These are phyloP conservation scores for Xenoacremonium recifei DNA, from an alignment of 2,329 filamentous ascomycete species.

Conservation along the genomic window DNA sequence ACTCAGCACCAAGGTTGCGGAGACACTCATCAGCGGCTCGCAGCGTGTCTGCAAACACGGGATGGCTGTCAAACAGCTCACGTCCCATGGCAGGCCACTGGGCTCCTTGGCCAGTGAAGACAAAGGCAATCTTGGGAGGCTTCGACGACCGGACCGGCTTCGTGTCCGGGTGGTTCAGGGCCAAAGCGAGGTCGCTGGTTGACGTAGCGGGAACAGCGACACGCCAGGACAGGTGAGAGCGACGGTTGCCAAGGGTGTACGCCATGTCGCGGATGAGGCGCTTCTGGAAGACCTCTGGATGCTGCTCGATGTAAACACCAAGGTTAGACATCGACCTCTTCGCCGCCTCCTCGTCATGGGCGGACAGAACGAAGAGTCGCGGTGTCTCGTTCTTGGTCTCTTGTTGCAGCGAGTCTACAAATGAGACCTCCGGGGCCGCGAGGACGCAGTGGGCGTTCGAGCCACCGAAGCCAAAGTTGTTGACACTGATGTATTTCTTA, in stretches of 20 bases:
- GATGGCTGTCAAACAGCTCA: slow-evolving; percentile 31
- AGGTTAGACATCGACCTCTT: slow-evolving; percentile 30
- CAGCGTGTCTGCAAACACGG: slow-evolving; percentile 2
- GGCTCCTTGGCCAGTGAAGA: slow-evolving; percentile 36
- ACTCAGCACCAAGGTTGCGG: slow-evolving; percentile 9
- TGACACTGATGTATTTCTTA: slow-evolving; percentile 50
- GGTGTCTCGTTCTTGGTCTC: slow-evolving; percentile 8
- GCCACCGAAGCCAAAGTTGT: slow-evolving; percentile 45
- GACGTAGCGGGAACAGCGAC: slow-evolving; percentile 42
- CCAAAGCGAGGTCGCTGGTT: slow-evolving; percentile 39
- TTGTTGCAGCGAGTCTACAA: slow-evolving; percentile 8
- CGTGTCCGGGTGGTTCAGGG: slow-evolving; percentile 19
- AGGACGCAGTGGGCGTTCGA: slow-evolving; percentile 43
- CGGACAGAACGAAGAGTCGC: slow-evolving; percentile 44
- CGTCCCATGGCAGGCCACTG: slow-evolving; percentile 32
- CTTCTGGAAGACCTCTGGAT: slow-evolving; percentile 41
- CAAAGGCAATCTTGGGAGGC: slow-evolving; percentile 17
- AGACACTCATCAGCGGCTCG: slow-evolving; percentile 12
- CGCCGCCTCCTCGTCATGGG: slow-evolving; percentile 35
- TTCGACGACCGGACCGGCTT: background rate
- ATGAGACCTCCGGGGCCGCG: slow-evolving; percentile 29
- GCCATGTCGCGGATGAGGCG: slow-evolving; percentile 45
- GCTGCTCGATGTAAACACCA: slow-evolving; percentile 39
- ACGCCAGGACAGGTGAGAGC: slow-evolving; percentile 43
- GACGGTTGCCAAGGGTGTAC: slow-evolving; percentile 46